Percentiles rank a stretch among this genome's conserved stretches.
Evolutionary conservation across 257 asterid genomes (phyloP).

Genomic region (Vinca minor): DNA sequence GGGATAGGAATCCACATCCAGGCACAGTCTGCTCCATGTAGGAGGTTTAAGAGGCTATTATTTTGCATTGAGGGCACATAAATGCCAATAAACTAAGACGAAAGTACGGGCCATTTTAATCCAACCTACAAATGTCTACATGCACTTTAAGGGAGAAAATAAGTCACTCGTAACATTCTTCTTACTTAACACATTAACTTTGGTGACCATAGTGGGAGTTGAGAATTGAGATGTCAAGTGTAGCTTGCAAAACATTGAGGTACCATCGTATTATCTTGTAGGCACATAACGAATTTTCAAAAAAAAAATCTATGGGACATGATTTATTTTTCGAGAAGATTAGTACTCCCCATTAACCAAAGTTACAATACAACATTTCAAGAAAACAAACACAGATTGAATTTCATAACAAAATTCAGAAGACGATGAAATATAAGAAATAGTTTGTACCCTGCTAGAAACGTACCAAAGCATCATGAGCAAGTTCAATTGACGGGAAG

Average conservation of each 20-base stretch:
- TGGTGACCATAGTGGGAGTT: background rate
- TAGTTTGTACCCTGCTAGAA: background rate
- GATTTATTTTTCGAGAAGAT: background rate
- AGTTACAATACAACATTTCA: background rate
- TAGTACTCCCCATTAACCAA: constrained; percentile 1
- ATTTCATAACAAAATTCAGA: background rate
- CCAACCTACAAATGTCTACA: background rate
- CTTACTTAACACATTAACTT: background rate
- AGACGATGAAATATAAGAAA: background rate
- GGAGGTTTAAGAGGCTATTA: background rate
- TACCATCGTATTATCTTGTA: background rate
- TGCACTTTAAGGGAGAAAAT: background rate
- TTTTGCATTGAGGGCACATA: background rate
- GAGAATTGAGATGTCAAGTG: background rate
- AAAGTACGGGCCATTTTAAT: background rate
- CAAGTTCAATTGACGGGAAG: constrained; percentile 79
- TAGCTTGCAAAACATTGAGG: background rate
- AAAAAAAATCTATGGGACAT: no score
- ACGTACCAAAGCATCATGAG: constrained; percentile 73
- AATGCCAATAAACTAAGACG: background rate
- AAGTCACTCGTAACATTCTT: background rate
- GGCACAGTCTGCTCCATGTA: background rate
- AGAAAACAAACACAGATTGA: background rate
- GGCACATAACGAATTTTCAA: background rate
- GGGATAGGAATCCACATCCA: background rate